Percentiles rank a stretch among this genome's conserved stretches.
These are phyloP conservation scores for Coniella lustricola DNA, from an alignment of 2,329 filamentous ascomycete species.

Conservation along the genomic window DNA sequence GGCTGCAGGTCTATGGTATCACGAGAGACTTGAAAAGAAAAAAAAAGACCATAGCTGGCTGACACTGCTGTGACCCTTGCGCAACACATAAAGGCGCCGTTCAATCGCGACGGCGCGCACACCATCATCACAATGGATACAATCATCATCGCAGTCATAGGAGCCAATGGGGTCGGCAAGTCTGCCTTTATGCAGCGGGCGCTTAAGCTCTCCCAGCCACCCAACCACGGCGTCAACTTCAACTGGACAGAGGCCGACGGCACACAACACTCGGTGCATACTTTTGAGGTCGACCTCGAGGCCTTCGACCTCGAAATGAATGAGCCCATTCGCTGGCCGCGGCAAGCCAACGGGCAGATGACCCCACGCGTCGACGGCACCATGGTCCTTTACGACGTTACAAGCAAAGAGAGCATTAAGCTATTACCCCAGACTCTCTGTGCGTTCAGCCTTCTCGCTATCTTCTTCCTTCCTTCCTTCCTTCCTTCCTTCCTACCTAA, in stretches of 20 bases:
- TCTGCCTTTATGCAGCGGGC: slow-evolving; percentile 61
- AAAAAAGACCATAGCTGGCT: slow-evolving; percentile 9
- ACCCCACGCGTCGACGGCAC: slow-evolving; percentile 76
- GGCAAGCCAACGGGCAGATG: slow-evolving; percentile 61
- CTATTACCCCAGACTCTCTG: slow-evolving; percentile 70
- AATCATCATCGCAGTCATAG: slow-evolving; percentile 61
- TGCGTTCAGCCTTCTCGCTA: slow-evolving; percentile 39
- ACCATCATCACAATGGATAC: slow-evolving; percentile 41
- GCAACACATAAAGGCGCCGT: neutral
- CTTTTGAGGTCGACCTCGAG: slow-evolving; percentile 61
- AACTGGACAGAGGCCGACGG: slow-evolving; percentile 53
- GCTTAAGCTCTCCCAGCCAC: slow-evolving; percentile 46
- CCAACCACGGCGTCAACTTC: slow-evolving; percentile 47
- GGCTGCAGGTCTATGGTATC: no score
- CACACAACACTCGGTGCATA: slow-evolving; percentile 48
- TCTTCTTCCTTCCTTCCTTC: neutral
- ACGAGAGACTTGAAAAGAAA: neutral
- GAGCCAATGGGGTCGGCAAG: slow-evolving; percentile 60
- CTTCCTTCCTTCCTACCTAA: no score
- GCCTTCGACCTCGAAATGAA: slow-evolving; percentile 54
- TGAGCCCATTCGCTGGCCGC: slow-evolving; percentile 58
- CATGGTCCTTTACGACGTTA: slow-evolving; percentile 81
- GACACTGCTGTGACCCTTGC: slow-evolving; percentile 1
- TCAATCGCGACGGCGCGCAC: neutral
- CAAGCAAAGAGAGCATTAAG: slow-evolving; percentile 65